Evolutionary conservation across 495 filamentous ascomycete species (phyloP).

Genomic region (Venustampulla echinocandica): DNA sequence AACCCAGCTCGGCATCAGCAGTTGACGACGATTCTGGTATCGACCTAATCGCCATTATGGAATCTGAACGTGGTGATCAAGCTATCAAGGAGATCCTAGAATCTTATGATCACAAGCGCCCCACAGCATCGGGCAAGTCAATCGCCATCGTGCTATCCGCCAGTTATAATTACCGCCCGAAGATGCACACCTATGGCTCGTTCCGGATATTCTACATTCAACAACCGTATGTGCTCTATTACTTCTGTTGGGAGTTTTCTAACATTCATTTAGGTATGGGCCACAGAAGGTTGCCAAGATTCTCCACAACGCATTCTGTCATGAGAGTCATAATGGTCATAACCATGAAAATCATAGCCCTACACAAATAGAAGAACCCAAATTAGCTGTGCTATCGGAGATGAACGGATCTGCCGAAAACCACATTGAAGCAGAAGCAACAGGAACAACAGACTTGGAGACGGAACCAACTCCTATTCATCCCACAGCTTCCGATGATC

Average conservation of each 20-base stretch:
- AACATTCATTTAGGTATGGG: constrained; percentile 30
- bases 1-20: constrained; percentile 5
- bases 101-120: constrained; percentile 6
- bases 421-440: no score
- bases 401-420: no score
- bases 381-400: not conserved
- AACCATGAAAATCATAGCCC: not conserved
- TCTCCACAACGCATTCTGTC: constrained; percentile 22
- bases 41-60: constrained; percentile 14
- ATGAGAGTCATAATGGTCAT: not conserved
- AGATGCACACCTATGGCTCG: constrained; percentile 7
- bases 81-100: constrained; percentile 20
- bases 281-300: constrained; percentile 58
- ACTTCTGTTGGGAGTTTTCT: constrained; percentile 2
- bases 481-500: not conserved
- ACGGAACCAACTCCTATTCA: no score
- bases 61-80: constrained; percentile 14
- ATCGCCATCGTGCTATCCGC: constrained; percentile 25
- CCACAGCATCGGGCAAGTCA: constrained; percentile 14
- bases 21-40: not conserved
- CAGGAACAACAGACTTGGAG: no score
- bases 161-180: constrained; percentile 14
- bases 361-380: not conserved
- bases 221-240: constrained; percentile 26
- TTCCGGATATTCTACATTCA: constrained; percentile 20